Conservation (phyloP, 2,329 filamentous ascomycete genomes). For the Pseudogymnoascus sp. region DNA sequence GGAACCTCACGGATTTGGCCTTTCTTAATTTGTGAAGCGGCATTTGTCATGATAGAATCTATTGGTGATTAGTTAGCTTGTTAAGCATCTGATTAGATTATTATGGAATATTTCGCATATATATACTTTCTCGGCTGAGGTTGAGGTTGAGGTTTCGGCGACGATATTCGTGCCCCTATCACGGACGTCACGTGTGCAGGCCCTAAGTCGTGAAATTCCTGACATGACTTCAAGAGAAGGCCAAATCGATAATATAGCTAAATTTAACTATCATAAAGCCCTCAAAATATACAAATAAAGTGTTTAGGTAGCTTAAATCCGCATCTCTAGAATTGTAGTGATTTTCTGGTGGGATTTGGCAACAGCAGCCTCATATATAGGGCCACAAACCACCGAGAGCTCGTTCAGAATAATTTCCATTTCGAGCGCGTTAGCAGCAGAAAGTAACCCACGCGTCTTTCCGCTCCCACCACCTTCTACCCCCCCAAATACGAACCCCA, state of each 20-base stretch:
- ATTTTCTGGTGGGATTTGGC: not conserved
- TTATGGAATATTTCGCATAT: not conserved
- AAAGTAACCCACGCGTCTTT: slow-evolving; percentile 6
- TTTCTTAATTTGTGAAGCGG: not conserved
- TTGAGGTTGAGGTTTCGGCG: not conserved
- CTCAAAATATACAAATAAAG: not conserved
- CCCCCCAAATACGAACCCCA: not conserved
- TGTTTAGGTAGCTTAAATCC: not conserved
- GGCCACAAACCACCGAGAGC: not conserved
- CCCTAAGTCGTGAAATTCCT: not conserved
- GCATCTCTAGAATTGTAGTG: not conserved
- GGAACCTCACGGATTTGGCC: not conserved
- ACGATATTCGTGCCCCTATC: not conserved
- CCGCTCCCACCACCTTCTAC: not conserved
- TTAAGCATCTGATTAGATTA: not conserved
- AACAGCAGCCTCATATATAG: not conserved
- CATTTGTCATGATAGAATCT: not conserved
- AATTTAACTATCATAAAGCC: not conserved
- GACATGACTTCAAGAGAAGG: not conserved
- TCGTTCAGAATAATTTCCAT: slow-evolving; percentile 10
- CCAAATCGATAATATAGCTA: not conserved
- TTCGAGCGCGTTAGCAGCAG: not conserved
- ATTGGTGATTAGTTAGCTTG: not conserved
- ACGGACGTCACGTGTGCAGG: not conserved
- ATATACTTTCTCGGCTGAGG: not conserved